Evolutionary conservation across 2,329 filamentous ascomycete genomes (phyloP), one percentile per base, ranked within the genome.

Genomic region (Cytospora piceae): DNA sequence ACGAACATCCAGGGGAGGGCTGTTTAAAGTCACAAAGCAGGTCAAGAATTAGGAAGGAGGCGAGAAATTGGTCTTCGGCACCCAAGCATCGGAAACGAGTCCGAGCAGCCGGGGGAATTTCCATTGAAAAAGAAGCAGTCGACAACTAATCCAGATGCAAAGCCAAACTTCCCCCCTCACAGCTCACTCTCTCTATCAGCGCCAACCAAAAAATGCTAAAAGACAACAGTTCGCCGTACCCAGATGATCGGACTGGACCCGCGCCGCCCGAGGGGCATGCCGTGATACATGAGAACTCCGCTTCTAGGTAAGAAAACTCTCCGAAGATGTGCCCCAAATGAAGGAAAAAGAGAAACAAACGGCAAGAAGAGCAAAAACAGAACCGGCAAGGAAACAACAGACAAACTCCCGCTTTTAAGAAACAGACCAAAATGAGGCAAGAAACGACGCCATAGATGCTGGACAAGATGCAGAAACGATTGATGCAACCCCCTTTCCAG

Each of bases 201-300:
- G 62, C 49, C 56, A 32, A 20, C n/a, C 22, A 15, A 60, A 20
- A 64, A 20, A 64, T 58, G 54, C 54, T 46, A 64, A 46, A 54
- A 59, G 12, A 51, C 49, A 42, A 27, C 9, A 58, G 42, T 31
- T 39, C 29, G 34, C 56, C 63, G 20, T 56, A 31, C 53, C 57
- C 42, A 27, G 57, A 51, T 24, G 27, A 29, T 29, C 27, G 27
- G 27, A 29, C 27, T 9, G 12, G 46, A 49, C 46, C 46, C 46
- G 46, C 46, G 3, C 46, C n/a, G 39, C 39, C 22, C 22, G n/a
- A 49, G n/a, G n/a, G n/a, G 46, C 46, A 49, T 49, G 46, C 46
- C n/a, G 46, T 49, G n/a, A 49, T 24, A 12, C 46, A 49, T 49
- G n/a, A 24, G 8, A 49, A 24, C 15, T 24, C 46, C 46, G 11